These are phyloP conservation scores for Ceratobasidium sp. DNA, from an alignment of 1,284 basidiomycete genomes.

Conservation along the genomic window DNA sequence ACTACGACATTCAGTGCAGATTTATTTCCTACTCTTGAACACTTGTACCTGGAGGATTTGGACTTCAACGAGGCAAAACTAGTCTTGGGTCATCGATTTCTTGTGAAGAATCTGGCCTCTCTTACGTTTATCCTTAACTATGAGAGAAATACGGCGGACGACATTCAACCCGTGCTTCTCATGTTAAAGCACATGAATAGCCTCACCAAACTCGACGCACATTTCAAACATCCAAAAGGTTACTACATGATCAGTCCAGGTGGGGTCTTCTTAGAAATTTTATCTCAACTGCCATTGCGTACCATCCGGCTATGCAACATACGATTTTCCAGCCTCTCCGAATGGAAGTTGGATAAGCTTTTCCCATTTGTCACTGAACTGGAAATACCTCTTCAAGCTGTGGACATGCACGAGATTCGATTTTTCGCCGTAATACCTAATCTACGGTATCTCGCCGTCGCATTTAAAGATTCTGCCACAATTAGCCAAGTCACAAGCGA, in stretches of 20 bases:
- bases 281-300: neutral
- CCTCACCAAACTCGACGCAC: neutral
- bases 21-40: neutral
- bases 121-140: neutral
- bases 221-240: neutral
- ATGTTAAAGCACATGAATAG: neutral
- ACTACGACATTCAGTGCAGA: neutral
- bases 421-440: neutral
- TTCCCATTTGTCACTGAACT: neutral
- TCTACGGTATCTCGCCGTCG: neutral
- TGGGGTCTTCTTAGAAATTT: neutral
- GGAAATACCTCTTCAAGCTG: neutral
- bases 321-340: neutral
- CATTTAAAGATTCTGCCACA: too few relatives aligned
- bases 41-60: neutral
- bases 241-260: neutral
- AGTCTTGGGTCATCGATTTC: neutral
- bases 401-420: neutral
- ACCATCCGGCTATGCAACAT: neutral
- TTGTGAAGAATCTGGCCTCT: neutral
- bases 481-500: too few relatives aligned
- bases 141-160: neutral
- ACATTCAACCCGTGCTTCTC: too few relatives aligned
- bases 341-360: neutral
- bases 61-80: neutral